A percentile compares a stretch with the other conserved stretches of the same genome.
Conservation (phyloP, 352 stramenopile species). For the Globisporangium apiculatum region DNA sequence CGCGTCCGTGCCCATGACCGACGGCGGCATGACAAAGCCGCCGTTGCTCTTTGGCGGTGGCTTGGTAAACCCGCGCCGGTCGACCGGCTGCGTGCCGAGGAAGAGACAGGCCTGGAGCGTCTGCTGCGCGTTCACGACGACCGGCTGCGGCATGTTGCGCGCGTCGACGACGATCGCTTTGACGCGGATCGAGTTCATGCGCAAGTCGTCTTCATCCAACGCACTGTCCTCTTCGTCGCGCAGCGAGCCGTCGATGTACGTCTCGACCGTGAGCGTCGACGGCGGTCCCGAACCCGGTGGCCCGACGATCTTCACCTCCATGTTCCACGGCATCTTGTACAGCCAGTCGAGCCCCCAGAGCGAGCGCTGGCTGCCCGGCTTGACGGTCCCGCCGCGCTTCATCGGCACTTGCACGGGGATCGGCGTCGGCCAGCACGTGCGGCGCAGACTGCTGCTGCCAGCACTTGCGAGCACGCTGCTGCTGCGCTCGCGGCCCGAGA, state of each 20-base stretch:
- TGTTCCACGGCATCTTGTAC: constrained; percentile 89
- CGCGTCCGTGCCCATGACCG: constrained; percentile 39
- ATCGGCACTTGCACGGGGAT: constrained; percentile 83
- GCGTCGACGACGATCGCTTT: constrained; percentile 86
- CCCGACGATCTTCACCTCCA: constrained; percentile 88
- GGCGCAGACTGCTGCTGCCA: constrained; percentile 20
- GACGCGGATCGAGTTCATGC: constrained; percentile 84
- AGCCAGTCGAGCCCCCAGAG: constrained; percentile 85
- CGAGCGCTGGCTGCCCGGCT: constrained; percentile 53
- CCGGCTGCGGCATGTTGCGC: constrained; percentile 79
- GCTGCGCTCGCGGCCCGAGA: constrained; percentile 54
- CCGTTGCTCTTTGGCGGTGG: constrained; percentile 82
- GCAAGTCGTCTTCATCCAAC: constrained; percentile 69
- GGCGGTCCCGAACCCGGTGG: constrained; percentile 76
- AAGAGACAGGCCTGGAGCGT: constrained; percentile 85
- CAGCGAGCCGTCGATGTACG: constrained; percentile 81
- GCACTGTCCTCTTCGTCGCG: constrained; percentile 60
- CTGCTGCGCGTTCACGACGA: constrained; percentile 83
- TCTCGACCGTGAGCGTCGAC: constrained; percentile 84
- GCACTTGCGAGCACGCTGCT: constrained; percentile 22
- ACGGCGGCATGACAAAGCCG: constrained; percentile 64
- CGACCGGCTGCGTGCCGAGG: constrained; percentile 77
- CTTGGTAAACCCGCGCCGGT: constrained; percentile 81
- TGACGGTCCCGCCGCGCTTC: constrained; percentile 65
- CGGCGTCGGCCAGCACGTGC: constrained; percentile 58